Conservation (phyloP, 345 rosid species). For the Litchi chinensis region DNA sequence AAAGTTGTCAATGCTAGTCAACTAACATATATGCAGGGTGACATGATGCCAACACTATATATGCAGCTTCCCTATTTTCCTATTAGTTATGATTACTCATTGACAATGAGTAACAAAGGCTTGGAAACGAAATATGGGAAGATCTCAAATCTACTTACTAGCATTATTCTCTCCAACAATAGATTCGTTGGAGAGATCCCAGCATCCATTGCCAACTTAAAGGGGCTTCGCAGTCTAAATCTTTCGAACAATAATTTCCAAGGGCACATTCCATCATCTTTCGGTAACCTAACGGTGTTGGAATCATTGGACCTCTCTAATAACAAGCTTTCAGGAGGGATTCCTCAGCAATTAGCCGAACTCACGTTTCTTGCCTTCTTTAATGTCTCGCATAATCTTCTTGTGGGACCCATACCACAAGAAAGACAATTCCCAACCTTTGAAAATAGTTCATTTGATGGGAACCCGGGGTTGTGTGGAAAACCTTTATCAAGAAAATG, state of each 20-base stretch:
- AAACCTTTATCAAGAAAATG: background rate
- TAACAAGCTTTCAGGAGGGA: slow-evolving; percentile 10
- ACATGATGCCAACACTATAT: too few relatives aligned
- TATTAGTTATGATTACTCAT: background rate
- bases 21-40: background rate
- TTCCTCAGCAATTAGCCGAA: slow-evolving; percentile 2
- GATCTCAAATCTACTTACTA: background rate
- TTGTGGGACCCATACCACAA: background rate
- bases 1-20: slow-evolving; percentile 1
- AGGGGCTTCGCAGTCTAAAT: background rate
- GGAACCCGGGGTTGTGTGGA: background rate
- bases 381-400: background rate
- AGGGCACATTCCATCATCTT: background rate
- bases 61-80: too few relatives aligned
- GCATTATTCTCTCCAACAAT: slow-evolving; percentile 11
- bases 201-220: background rate
- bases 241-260: background rate
- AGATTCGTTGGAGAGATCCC: slow-evolving; percentile 15
- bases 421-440: background rate
- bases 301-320: slow-evolving; percentile 11
- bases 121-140: background rate
- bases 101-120: slow-evolving; percentile 3
- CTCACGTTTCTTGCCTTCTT: slow-evolving; percentile 6
- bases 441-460: background rate
- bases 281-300: background rate